Base-by-base conservation (phyloP, 306 rosid species). In the Dryas alaskensis region DNA sequence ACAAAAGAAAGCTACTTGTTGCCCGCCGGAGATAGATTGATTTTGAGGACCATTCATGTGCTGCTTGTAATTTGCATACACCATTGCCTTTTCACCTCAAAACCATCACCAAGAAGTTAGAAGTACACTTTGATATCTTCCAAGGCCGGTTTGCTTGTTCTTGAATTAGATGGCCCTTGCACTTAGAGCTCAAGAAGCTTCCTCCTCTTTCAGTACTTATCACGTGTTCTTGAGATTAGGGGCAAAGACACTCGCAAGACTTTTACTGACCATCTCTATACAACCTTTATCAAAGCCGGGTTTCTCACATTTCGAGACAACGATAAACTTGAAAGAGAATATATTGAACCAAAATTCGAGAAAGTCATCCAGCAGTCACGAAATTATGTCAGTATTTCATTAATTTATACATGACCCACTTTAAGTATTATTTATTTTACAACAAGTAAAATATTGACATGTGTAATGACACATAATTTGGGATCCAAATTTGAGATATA, bases 211-310 rank as follows among this genome's bases (percentile, higher is more conserved):
- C 25, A 3, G 6, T 39, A 8, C 31, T 8, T 25, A 11, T 6
- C 8, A 67, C 2, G 59, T 67, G 46, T 67, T 67, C 72, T 67
- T 67, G 72, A 67, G 72, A 48, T 67, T 67, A 12, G 72, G 8
- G 72, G 72, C 10, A 10, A 48, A 48, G 72, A 67, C 19, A 67
- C 69, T 10, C 69, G 69, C 51, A 64, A 60, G 44, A 60, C 44
- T 40, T 60, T 60, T 14, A 40, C n/a, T 1, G 70, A 49, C 45
- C 58, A 67, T 22, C 72, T 67, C 45, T 31, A 67, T 3, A 49
- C 58, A 50, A 44, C 58, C 19, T 50, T 67, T 6, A 5, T 3
- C 42, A 1, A 14, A 1, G 22, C 72, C 12, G 59, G 59, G 3
- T 11, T 67, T 11, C 19, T 3, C 0, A 50, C 58, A 0, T 67